Evolutionary conservation across 2,329 filamentous ascomycete genomes (phyloP), one percentile per base, ranked within the genome.

Genomic region (Teratosphaeria viscida): DNA sequence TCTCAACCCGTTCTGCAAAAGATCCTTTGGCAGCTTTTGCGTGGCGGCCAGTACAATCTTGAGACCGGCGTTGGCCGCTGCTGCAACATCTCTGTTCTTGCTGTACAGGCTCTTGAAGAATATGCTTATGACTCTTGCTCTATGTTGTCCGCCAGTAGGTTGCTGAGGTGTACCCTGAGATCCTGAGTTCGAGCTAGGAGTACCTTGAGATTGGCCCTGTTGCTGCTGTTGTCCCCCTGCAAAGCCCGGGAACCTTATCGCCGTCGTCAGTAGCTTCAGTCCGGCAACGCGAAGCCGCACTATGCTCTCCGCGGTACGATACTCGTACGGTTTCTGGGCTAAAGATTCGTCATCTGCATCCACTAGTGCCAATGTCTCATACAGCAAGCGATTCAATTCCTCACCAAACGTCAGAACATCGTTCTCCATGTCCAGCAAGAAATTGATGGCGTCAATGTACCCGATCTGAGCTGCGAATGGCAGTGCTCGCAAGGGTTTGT

Each of bases 41-140:
- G 89, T 95, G 59, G 94, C 88, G 2, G 87, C 86, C 5, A 99
- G 81, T 8, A 97, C 92, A 27, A 89, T 88, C 68, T 90, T 91
- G 60, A 99, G 75, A 3, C 92, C 92, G 63, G 90, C 86, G 70
- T 96, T 96, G 6, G 95, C 94, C 4, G 94, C 92, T 60, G 94
- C 89, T 57, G 96, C 95, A 2, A 95, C 95, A 49, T 92, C 89
- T 54, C 88, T 86, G 3, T 92, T 95, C 70, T 95, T 91, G 0
- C 90, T 92, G 73, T 99, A 99, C 1, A 99, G 79, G 43, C 90
- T 95, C 71, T 96, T 97, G 82, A 99, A 99, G 77, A 99, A 99
- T 1, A 97, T 91, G 0, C 89, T 86, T 19, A 99, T 92, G 55
- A 97, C 95, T 35, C 73, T 74, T 37, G 73, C 73, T 53, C 84